Evolutionary conservation across 495 filamentous ascomycete species (phyloP), one percentile per base, ranked within the genome.

Genomic region (Penicillium robsamsonii): DNA sequence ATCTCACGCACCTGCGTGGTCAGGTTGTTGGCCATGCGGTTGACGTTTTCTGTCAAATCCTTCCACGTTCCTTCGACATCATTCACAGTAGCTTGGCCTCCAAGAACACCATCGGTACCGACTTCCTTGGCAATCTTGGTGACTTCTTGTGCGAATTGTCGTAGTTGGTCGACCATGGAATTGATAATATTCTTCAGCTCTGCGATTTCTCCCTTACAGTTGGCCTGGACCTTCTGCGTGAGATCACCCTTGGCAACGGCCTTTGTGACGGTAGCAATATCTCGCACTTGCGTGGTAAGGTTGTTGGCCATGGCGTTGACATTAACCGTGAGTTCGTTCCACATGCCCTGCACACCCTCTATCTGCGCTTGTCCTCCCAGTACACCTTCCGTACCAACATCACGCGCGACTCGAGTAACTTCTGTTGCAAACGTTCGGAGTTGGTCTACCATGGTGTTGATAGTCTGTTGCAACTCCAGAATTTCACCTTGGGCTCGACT

Each of bases 401-500:
- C 95, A 70, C 93, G 84, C 51, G 95, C 92, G 11, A 99, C 95
- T 59, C 91, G 87, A 13, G 92, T 97, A 55, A 99, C 94, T 78
- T 99, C 93, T 15, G 91, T 93, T 42, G 94, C 94, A 75, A 99
- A 99, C 11, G 92, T 96, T 54, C 92, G 86, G 46, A 99, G 79
- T 75, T 99, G 94, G 63, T 96, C 93, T 66, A 99, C 95, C 94
- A 98, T 98, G 70, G 89, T 96, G 64, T 98, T 98, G 63, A 98
- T 97, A 0, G 94, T 98, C 68, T 96, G 90, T 70, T 98, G 95
- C 22, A 98, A 79, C 68, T 97, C 89, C 31, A 96, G 76, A 62
- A 98, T 97, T 77, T 98, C 95, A 64, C 94, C 94, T 64, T 90
- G 87, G 54, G 94, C 95, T 20, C 92, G 90, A 70, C 92, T 87